These are phyloP conservation scores for Tylopilus felleus DNA, from an alignment of 768 basidiomycete species.

Conservation along the genomic window DNA sequence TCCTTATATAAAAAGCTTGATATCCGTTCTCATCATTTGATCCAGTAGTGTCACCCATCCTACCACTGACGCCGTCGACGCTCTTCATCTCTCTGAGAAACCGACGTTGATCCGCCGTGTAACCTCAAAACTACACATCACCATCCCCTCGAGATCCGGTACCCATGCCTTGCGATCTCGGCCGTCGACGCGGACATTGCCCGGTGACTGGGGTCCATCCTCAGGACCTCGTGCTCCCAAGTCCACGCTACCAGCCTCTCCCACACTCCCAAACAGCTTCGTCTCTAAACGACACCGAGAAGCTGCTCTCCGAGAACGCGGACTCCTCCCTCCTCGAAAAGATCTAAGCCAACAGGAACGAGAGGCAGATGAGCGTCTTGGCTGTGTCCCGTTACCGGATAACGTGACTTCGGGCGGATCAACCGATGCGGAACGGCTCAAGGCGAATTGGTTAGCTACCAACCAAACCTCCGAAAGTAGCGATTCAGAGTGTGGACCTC, in stretches of 20 bases:
- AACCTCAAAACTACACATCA: slow-evolving; percentile 27
- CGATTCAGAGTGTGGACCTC: slow-evolving; percentile 20
- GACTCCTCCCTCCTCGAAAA: slow-evolving; percentile 47
- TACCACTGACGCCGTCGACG: neutral
- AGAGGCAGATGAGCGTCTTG: slow-evolving; percentile 40
- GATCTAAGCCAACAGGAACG: slow-evolving; percentile 38
- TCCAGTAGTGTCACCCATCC: neutral
- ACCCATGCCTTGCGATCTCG: slow-evolving; percentile 7
- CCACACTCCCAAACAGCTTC: slow-evolving; percentile 21
- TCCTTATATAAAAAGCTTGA: neutral
- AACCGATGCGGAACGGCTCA: slow-evolving; percentile 52
- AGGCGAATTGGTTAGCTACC: slow-evolving; percentile 49
- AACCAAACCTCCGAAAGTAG: slow-evolving; percentile 29
- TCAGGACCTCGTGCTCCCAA: slow-evolving; percentile 7
- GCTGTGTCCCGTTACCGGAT: slow-evolving; percentile 35
- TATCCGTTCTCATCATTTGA: slow-evolving; percentile 1
- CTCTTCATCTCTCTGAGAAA: slow-evolving; percentile 5
- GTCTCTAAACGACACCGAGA: slow-evolving; percentile 32
- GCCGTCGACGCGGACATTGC: slow-evolving; percentile 11
- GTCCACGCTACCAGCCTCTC: neutral
- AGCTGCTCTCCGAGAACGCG: slow-evolving; percentile 59
- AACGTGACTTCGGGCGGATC: slow-evolving; percentile 15
- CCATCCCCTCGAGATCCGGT: slow-evolving; percentile 15
- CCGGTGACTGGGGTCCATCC: neutral
- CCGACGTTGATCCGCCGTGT: slow-evolving; percentile 28